These are phyloP conservation scores for sunflower (Helianthus annuus) DNA, from an alignment of 129 eudicot genomes.

Conservation along the genomic window DNA sequence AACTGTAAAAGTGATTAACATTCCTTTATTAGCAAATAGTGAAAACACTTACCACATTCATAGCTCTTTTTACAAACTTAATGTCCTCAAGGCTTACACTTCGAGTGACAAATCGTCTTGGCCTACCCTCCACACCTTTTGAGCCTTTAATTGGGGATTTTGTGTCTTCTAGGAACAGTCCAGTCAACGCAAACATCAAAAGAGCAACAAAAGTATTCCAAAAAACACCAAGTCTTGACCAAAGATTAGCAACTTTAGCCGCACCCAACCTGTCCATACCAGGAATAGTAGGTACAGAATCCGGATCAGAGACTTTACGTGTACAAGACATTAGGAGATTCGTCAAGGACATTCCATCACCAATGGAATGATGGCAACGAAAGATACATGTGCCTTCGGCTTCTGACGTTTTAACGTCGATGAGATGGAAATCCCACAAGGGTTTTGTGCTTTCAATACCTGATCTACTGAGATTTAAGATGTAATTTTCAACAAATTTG, in stretches of 20 bases:
- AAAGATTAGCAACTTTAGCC: slow-evolving; percentile 8
- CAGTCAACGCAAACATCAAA: slow-evolving; percentile 32
- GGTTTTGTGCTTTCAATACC: slow-evolving; percentile 35
- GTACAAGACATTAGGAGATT: slow-evolving; percentile 31
- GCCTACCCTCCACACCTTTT: slow-evolving; percentile 13
- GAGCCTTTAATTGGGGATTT: slow-evolving; percentile 34
- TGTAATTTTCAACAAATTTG: slow-evolving; percentile 38
- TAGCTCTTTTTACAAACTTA: slow-evolving; percentile 37
- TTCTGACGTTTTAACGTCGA: slow-evolving; percentile 26
- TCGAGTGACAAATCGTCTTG: slow-evolving; percentile 26
- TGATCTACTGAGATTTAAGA: slow-evolving; percentile 38
- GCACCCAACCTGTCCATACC: slow-evolving; percentile 3
- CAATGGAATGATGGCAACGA: slow-evolving; percentile 50
- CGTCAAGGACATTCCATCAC: slow-evolving; percentile 46
- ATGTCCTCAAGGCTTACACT: slow-evolving; percentile 39
- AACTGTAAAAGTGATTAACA: not conserved
- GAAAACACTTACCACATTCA: slow-evolving; percentile 29
- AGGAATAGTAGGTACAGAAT: slow-evolving; percentile 22
- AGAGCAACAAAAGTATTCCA: slow-evolving; percentile 34
- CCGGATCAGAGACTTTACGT: slow-evolving; percentile 32
- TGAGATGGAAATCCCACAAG: slow-evolving; percentile 47
- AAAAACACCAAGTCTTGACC: slow-evolving; percentile 22
- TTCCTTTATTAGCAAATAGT: not conserved
- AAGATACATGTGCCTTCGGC: slow-evolving; percentile 32
- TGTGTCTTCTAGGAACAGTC: slow-evolving; percentile 39